phyloP scores from a whole-genome alignment of 495 filamentous ascomycete species.

The Paragyromitra xinjiangensis region DNA sequence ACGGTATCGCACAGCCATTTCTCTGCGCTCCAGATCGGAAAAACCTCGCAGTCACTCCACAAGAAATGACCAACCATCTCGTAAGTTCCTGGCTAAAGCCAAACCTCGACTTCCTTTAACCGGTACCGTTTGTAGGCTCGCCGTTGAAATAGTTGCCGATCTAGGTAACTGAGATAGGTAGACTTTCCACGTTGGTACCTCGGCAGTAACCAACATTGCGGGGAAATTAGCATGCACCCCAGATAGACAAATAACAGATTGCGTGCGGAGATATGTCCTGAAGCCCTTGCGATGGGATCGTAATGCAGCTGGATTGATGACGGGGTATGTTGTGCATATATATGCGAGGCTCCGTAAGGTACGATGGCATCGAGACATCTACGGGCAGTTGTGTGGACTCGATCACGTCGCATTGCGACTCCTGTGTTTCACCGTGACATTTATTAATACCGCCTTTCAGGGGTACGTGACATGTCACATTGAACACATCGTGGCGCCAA shows the following conservation, averaged over 20 bases:
- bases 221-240: neutral
- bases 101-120: neutral
- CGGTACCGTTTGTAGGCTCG: neutral
- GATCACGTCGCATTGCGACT: too few species aligned
- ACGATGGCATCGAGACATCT: too few species aligned
- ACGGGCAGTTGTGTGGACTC: too few species aligned
- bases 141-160: neutral
- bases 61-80: neutral
- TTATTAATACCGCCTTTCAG: neutral
- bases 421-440: neutral
- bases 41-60: neutral
- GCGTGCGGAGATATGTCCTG: neutral
- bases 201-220: neutral
- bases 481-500: neutral
- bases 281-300: too few species aligned
- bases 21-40: neutral
- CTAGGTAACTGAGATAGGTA: neutral
- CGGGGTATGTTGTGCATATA: too few species aligned
- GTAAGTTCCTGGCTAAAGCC: neutral
- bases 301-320: too few species aligned
- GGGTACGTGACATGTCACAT: conserved; percentile 3
- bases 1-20: neutral
- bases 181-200: neutral
- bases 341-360: too few species aligned
- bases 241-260: neutral